Percentiles rank a stretch among this genome's conserved stretches.
These are phyloP conservation scores for Butyriboletus appendiculatus DNA, from an alignment of 1,284 basidiomycete species.

Conservation along the genomic window DNA sequence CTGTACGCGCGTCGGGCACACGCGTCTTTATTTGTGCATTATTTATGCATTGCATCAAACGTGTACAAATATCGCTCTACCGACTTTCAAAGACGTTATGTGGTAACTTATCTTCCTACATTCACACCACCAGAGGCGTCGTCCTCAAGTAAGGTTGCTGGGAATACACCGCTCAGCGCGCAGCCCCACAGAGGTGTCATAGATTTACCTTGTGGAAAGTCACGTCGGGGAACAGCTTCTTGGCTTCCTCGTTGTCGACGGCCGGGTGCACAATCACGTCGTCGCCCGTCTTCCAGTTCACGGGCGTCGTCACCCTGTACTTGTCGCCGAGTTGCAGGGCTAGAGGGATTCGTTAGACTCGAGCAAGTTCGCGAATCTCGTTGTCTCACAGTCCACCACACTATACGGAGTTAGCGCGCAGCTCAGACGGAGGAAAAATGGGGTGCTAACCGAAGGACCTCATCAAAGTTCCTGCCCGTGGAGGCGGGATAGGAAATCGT, in stretches of 20 bases:
- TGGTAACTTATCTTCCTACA: not conserved
- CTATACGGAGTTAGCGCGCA: constrained; percentile 29
- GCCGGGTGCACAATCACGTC: constrained; percentile 95
- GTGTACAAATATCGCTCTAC: constrained; percentile 13
- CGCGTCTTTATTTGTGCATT: constrained; percentile 34
- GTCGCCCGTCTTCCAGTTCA: constrained; percentile 94
- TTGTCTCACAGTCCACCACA: constrained; percentile 63
- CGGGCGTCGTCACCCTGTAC: constrained; percentile 82
- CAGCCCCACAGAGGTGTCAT: not conserved
- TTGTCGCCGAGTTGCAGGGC: constrained; percentile 95
- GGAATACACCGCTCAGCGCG: constrained; percentile 6
- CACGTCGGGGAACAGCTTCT: constrained; percentile 80
- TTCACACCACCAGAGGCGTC: constrained; percentile 58
- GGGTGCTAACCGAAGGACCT: constrained; percentile 74
- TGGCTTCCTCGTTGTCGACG: constrained; percentile 87
- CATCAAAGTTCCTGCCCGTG: constrained; percentile 83
- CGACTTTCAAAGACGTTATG: not conserved
- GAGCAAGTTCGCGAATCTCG: not conserved
- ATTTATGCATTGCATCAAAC: constrained; percentile 21
- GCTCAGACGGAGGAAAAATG: not conserved
- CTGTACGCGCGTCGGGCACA: constrained; percentile 30
- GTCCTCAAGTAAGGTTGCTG: constrained; percentile 75
- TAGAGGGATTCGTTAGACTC: constrained; percentile 19
- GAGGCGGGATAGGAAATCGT: constrained; percentile 90
- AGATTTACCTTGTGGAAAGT: constrained; percentile 63